phyloP scores from a whole-genome alignment of 495 filamentous ascomycete species.

The Trichoderma asperelloides region DNA sequence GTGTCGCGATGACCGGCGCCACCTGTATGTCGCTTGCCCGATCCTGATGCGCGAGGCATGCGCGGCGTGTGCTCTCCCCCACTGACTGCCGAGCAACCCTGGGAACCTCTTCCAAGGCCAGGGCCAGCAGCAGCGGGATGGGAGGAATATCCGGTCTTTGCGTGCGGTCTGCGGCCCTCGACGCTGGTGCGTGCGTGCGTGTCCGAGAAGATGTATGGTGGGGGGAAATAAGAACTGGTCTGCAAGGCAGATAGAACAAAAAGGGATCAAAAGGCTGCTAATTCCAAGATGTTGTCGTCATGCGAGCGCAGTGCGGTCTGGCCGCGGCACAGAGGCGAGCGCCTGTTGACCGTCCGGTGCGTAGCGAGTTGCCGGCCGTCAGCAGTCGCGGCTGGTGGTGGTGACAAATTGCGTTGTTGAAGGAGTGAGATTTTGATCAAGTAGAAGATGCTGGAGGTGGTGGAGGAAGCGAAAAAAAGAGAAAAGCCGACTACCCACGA shows the following conservation, averaged over 20 bases:
- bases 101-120: neutral
- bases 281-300: neutral
- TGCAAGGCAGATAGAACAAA: no score
- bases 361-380: neutral
- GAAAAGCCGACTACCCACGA: neutral
- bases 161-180: neutral
- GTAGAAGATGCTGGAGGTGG: neutral
- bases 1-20: slow-evolving; percentile 62
- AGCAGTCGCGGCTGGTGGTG: neutral
- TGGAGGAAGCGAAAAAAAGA: neutral
- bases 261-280: neutral
- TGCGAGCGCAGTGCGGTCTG: neutral
- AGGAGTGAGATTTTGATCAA: slow-evolving; percentile 9
- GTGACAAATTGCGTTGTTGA: neutral
- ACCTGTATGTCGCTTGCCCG: slow-evolving; percentile 59
- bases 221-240: neutral
- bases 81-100: slow-evolving; percentile 6
- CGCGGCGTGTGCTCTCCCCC: slow-evolving; percentile 17
- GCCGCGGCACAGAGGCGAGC: neutral
- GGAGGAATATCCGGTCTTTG: neutral
- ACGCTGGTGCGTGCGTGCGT: neutral
- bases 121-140: slow-evolving; percentile 10
- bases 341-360: neutral
- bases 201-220: neutral
- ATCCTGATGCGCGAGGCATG: slow-evolving; percentile 64